Conservation (phyloP, 2,329 filamentous ascomycete genomes). For the Aspergillus glaucus region DNA sequence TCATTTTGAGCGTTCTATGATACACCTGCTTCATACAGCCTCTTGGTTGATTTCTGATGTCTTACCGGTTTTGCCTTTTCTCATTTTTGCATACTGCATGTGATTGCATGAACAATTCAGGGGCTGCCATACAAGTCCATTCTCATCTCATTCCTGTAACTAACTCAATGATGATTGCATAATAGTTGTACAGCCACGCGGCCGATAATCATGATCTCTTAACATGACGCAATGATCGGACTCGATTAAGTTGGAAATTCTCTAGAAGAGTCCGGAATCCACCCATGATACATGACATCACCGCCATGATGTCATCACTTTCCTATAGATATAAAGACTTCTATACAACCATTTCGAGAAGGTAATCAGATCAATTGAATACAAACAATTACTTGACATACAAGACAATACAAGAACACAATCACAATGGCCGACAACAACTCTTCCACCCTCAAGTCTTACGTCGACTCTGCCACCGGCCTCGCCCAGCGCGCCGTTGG, state of each 20-base stretch:
- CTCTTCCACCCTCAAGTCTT: constrained; percentile 73
- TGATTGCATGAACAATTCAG: no score
- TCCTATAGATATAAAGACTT: not conserved
- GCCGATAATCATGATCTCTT: no score
- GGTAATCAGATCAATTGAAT: not conserved
- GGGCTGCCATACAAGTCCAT: no score
- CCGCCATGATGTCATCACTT: not conserved
- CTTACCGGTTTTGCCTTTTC: no score
- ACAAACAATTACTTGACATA: not conserved
- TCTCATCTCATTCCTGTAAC: no score
- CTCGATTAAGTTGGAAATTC: not conserved
- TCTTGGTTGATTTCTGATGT: no score
- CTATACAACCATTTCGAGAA: not conserved
- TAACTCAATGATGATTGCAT: not conserved
- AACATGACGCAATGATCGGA: not conserved
- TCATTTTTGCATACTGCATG: no score
- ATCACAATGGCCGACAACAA: constrained; percentile 23
- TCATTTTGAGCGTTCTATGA: not conserved
- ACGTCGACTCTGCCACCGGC: constrained; percentile 66
- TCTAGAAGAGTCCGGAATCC: no score
- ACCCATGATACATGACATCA: not conserved
- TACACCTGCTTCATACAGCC: not conserved
- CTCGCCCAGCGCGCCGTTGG: constrained; percentile 67
- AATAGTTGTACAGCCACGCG: no score
- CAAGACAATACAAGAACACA: not conserved